Percentiles rank a stretch among this genome's conserved stretches.
Conservation (phyloP, 139 green algal genomes). For the Nannochloris sp. region DNA sequence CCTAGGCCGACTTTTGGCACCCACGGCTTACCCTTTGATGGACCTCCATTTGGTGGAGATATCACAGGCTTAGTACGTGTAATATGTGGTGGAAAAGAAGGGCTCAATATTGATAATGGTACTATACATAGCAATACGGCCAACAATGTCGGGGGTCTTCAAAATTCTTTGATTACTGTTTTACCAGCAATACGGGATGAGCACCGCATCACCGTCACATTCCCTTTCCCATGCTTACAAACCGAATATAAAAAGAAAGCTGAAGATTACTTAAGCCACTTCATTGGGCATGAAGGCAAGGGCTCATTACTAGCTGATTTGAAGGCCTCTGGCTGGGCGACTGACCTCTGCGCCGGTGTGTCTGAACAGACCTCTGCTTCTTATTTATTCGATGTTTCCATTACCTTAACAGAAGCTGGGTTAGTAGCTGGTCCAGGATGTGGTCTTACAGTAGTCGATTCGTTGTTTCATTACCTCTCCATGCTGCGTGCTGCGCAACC, state of each 20-base stretch:
- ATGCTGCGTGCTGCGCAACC: constrained; percentile 60
- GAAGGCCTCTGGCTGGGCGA: constrained; percentile 76
- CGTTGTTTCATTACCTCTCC: constrained; percentile 80
- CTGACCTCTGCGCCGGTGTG: constrained; percentile 76
- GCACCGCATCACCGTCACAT: constrained; percentile 69
- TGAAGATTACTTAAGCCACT: constrained; percentile 85
- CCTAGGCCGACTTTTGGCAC: constrained; percentile 29
- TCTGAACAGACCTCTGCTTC: constrained; percentile 49
- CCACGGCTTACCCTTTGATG: constrained; percentile 39
- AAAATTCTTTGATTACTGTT: constrained; percentile 54
- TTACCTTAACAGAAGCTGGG: constrained; percentile 76
- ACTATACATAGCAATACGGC: no score
- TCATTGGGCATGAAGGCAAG: constrained; percentile 88
- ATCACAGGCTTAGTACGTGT: background rate
- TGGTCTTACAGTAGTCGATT: constrained; percentile 51
- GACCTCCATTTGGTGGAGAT: no score
- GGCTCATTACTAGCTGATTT: constrained; percentile 76
- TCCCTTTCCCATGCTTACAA: constrained; percentile 72
- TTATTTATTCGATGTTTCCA: constrained; percentile 70
- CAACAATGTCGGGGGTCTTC: no score
- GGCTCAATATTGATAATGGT: no score
- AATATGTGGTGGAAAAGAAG: no score
- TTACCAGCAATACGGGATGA: constrained; percentile 71
- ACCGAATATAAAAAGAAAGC: constrained; percentile 58
- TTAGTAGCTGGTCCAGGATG: constrained; percentile 57